phyloP scores from a whole-genome alignment of 768 basidiomycete genomes.

The Tephrocybe sp. region DNA sequence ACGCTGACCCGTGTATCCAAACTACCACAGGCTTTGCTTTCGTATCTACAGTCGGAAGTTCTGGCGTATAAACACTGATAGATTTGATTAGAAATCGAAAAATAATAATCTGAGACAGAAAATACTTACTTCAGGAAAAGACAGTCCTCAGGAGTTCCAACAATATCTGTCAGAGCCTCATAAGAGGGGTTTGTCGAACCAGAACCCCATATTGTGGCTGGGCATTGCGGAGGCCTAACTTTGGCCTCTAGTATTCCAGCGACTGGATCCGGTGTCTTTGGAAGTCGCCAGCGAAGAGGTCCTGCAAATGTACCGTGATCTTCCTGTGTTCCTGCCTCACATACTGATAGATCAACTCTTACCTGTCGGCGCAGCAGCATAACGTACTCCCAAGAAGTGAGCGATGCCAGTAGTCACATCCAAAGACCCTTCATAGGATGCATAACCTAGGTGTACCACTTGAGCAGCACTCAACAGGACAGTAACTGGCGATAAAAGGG shows the following conservation, averaged over 20 bases:
- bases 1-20: conserved; percentile 25
- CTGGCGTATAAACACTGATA: conserved; percentile 2
- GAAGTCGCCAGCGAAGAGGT: conserved; percentile 21
- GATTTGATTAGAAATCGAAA: neutral
- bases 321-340: neutral
- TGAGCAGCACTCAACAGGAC: conserved; percentile 4
- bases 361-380: conserved; percentile 32
- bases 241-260: neutral
- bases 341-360: neutral
- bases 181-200: conserved; percentile 1
- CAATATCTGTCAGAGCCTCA: neutral
- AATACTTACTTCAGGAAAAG: conserved; percentile 28
- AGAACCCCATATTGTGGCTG: conserved; percentile 4
- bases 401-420: conserved; percentile 15
- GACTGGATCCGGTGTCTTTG: conserved; percentile 6
- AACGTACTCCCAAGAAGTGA: conserved; percentile 30
- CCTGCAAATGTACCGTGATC: conserved; percentile 10
- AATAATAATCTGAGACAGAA: neutral
- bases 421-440: conserved; percentile 25
- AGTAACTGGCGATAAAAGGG: too few species aligned
- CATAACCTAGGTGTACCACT: conserved; percentile 29
- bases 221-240: neutral
- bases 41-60: neutral
- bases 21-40: conserved; percentile 19
- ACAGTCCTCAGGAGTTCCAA: conserved; percentile 27